Evolutionary conservation across 2,329 filamentous ascomycete species (phyloP), one percentile per base, ranked within the genome.

Genomic region (Stachybotrys chartarum): DNA sequence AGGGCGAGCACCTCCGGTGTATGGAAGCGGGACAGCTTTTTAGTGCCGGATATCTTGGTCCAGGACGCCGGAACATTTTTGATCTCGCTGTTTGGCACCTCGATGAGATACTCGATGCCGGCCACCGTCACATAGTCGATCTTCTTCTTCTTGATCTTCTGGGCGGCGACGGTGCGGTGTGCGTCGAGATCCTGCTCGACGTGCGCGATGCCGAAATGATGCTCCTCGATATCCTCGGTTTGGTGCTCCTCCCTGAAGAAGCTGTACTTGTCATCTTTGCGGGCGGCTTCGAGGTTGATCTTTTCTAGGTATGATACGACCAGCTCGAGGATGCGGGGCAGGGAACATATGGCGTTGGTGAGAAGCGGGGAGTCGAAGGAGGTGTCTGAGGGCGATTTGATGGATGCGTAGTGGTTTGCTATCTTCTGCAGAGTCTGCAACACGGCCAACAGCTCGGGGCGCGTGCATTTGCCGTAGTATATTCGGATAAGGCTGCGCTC

Each of bases 401-500:
- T 79, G 58, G 82, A 77, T 1, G 82, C 75, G 66, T 91, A 97
- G 64, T 94, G 87, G 55, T 82, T 84, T 0, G 90, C 83, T 50
- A 97, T 90, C 56, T 78, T 82, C 64, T 96, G 91, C 56, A 99
- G 77, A 0, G 89, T 88, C 69, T 97, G 92, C 1, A 99, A 78
- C 5, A 95, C 87, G 1, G 83, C 84, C 2, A 97, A 78, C 5
- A 99, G 83, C 70, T 99, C 94, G 0, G 92, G 88, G 0, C 94
- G 85, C 1, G 90, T 88, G 70, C 92, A 97, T 74, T 96, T 97
- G 52, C 92, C 91, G 71, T 99, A 99, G 75, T 97, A 99, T 57
- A 99, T 96, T 49, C 94, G 84, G 64, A 97, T 92, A 50, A 99
- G 77, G 58, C 90, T 94, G 62, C 94, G 91, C 72, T 99, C 94